Percentiles rank a stretch among this genome's conserved stretches.
Conservation (phyloP, 495 filamentous ascomycete genomes). For the Oleoguttula mirabilis region DNA sequence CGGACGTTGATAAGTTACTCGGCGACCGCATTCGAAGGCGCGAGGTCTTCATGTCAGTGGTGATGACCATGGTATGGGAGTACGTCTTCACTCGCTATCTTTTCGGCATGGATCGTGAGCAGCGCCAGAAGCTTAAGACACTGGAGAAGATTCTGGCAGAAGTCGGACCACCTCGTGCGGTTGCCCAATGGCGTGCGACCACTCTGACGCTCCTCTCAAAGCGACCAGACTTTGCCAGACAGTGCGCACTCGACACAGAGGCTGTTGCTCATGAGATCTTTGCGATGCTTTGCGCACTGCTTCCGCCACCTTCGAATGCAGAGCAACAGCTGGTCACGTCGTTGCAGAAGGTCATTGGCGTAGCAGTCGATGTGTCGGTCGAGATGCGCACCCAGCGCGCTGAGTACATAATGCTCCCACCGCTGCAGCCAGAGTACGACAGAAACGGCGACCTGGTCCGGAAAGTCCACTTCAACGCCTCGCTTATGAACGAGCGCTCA, state of each 20-base stretch:
- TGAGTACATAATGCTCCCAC: constrained; percentile 94
- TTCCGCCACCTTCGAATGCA: constrained; percentile 68
- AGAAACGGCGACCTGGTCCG: constrained; percentile 74
- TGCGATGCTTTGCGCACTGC: constrained; percentile 59
- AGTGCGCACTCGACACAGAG: constrained; percentile 75
- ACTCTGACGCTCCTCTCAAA: constrained; percentile 79
- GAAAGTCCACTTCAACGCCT: constrained; percentile 75
- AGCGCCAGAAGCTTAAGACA: constrained; percentile 88
- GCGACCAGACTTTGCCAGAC: constrained; percentile 56
- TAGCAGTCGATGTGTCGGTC: constrained; percentile 75
- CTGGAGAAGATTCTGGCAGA: constrained; percentile 84
- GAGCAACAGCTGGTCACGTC: constrained; percentile 63
- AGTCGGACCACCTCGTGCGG: constrained; percentile 63
- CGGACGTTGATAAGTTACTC: constrained; percentile 76
- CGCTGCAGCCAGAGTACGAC: constrained; percentile 90
- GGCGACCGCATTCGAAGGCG: constrained; percentile 72
- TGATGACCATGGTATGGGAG: constrained; percentile 98
- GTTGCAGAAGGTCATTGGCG: constrained; percentile 66
- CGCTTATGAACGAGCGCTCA: constrained; percentile 84
- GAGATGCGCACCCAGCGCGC: constrained; percentile 95
- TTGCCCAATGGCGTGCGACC: constrained; percentile 90
- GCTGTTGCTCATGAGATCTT: constrained; percentile 80
- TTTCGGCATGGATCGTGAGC: constrained; percentile 94
- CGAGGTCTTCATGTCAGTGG: constrained; percentile 91
- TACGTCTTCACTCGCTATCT: constrained; percentile 95